Evolutionary conservation across 108 stramenopile species (phyloP).

Genomic region (Schizochytrium sp.): DNA sequence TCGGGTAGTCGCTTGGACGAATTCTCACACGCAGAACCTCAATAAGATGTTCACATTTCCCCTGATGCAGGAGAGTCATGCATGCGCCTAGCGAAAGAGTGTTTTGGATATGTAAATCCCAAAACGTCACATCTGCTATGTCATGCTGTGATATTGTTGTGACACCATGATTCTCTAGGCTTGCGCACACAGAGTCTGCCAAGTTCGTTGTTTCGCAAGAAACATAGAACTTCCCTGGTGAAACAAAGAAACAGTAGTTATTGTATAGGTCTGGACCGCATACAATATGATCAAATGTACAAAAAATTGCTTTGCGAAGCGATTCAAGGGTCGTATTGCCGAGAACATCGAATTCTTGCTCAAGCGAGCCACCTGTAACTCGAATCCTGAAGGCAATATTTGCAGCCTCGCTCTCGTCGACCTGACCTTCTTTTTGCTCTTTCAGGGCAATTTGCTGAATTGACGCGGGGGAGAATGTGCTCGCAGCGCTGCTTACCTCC

Average conservation of each 20-base stretch:
- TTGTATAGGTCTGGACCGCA: neutral
- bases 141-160: neutral
- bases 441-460: neutral
- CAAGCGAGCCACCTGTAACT: neutral
- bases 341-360: slow-evolving; percentile 46
- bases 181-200: neutral
- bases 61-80: slow-evolving; percentile 25
- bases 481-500: slow-evolving; percentile 14
- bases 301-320: slow-evolving; percentile 2
- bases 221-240: neutral
- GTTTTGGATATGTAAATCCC: neutral
- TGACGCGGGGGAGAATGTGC: neutral
- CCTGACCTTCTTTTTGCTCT: neutral
- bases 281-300: neutral
- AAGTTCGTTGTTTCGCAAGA: neutral
- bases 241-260: slow-evolving; percentile 35
- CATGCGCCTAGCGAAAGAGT: neutral
- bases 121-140: neutral
- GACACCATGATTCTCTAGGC: neutral
- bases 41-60: slow-evolving; percentile 28
- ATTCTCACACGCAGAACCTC: neutral
- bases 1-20: neutral
- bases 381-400: neutral
- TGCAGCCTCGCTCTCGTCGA: neutral
- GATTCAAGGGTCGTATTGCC: neutral